Percentiles rank a stretch among this genome's conserved stretches.
Conservation (phyloP, 2,329 filamentous ascomycete genomes). For the Alternaria sp. region DNA sequence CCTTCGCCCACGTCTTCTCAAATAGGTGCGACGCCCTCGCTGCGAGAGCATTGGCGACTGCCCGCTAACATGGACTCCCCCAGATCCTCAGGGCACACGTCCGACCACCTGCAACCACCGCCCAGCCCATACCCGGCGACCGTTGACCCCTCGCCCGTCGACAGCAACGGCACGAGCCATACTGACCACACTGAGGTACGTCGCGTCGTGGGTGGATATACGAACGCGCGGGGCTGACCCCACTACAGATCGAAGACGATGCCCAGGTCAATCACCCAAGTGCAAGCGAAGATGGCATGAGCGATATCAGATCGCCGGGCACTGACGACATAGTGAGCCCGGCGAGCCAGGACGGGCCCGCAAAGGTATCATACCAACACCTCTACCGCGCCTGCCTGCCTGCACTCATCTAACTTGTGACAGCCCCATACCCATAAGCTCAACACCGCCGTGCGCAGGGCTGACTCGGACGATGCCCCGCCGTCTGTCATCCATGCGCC, state of each 20-base stretch:
- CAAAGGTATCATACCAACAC: slow-evolving; percentile 32
- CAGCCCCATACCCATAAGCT: slow-evolving; percentile 53
- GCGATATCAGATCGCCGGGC: slow-evolving; percentile 47
- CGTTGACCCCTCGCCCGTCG: slow-evolving; percentile 82
- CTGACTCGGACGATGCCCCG: slow-evolving; percentile 74
- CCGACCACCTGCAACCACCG: slow-evolving; percentile 56
- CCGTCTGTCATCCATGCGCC: slow-evolving; percentile 92
- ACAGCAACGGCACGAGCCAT: slow-evolving; percentile 81
- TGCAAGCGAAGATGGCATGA: slow-evolving; percentile 48
- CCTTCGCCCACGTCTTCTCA: slow-evolving; percentile 51
- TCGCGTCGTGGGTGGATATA: background rate
- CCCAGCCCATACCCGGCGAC: slow-evolving; percentile 64
- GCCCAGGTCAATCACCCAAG: slow-evolving; percentile 63
- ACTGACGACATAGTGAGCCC: slow-evolving; percentile 46
- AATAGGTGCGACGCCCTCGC: slow-evolving; percentile 54
- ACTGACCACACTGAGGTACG: slow-evolving; percentile 76
- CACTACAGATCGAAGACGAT: slow-evolving; percentile 72
- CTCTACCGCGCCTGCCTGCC: background rate
- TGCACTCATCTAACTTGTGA: slow-evolving; percentile 1
- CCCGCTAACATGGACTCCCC: slow-evolving; percentile 38
- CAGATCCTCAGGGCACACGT: slow-evolving; percentile 53
- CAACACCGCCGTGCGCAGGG: slow-evolving; percentile 55
- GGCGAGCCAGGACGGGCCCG: slow-evolving; percentile 38
- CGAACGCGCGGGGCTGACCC: slow-evolving; percentile 29
- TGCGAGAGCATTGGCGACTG: background rate